Conservation (phyloP, 2,329 filamentous ascomycete species). For the Colletotrichum cordylinicola region DNA sequence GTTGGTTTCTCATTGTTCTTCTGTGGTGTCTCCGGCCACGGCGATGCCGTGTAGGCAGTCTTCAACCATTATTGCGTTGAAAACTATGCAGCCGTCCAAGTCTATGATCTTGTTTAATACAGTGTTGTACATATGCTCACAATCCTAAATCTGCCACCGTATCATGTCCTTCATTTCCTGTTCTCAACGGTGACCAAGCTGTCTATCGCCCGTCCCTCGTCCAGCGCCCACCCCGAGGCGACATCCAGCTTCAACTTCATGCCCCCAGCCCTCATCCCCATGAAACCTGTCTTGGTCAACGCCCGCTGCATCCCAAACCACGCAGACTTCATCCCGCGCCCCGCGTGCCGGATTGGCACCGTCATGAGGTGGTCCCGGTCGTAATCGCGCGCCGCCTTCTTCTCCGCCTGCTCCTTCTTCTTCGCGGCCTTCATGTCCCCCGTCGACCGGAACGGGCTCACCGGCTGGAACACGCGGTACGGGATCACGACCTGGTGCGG, state of each 20-base stretch:
- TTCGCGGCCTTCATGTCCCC: constrained; percentile 31
- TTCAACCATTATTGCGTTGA: neutral
- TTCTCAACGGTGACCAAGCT: constrained; percentile 44
- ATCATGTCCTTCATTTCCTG: neutral
- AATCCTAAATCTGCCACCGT: neutral
- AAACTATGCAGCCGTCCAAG: neutral
- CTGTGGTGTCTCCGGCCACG: neutral
- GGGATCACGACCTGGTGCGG: constrained; percentile 43
- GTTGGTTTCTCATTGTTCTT: neutral
- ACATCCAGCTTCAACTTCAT: constrained; percentile 64
- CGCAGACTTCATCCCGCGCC: constrained; percentile 44
- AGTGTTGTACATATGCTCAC: neutral
- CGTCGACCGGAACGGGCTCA: constrained; percentile 10
- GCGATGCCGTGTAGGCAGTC: neutral
- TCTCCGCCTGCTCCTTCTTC: constrained; percentile 40
- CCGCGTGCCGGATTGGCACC: constrained; percentile 59
- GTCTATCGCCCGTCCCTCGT: constrained; percentile 64
- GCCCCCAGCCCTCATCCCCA: constrained; percentile 52
- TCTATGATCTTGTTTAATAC: neutral
- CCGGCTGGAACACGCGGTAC: constrained; percentile 36
- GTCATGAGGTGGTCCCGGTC: constrained; percentile 63
- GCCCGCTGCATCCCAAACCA: constrained; percentile 54
- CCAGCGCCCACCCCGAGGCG: constrained; percentile 61
- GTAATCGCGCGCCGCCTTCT: constrained; percentile 50
- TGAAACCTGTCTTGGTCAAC: constrained; percentile 63